Base-by-base conservation (phyloP, 768 basidiomycete genomes). In the Russula abietina region DNA sequence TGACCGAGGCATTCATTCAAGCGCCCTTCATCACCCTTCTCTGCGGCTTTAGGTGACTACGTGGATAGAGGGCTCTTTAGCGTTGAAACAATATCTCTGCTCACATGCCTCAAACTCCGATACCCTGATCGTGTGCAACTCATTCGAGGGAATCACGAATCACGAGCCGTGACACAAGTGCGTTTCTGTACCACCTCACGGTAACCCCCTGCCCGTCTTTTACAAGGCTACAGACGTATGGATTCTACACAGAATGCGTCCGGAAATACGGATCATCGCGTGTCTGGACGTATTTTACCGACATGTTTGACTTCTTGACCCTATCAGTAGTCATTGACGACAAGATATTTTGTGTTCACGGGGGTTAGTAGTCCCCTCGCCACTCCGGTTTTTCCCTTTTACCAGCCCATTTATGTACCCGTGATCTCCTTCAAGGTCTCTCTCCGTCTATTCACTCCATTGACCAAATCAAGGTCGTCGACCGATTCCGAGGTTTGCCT, bases 301-400 rank as follows among this genome's bases (percentile, higher is more conserved):
- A 99, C 77, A 97, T 99, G 96, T 99, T 99, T 75, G 97, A 99
- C 79, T 99, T 94, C 78, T 76, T 99, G 68, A 98, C 97, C 12
- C 79, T 99, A 60, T 94, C 92, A 38, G 95, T 96, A 60, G 97
- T 99, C 65, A 98, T 99, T 69, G 97, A 99, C 76, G 94, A 99
- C 78, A 88, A 87, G 71, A 98, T 99, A 81, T 98, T 99, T 74
- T 99, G 97, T 70, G 96, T 99, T 11, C 97, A 99, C 69, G 97
- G 97, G 69, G 96, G 96, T 93, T 69, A 59, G 80, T 74, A n/a
- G n/a, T 51, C 64, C 56, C 59, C 46, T 56, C 60, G 57, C 43
- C 38, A 30, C 28, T 32, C 22, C 58, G 54, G 55, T 28, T 14
- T 45, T 19, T 61, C 30, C 48, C 66, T 52, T 61, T 55, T 57